phyloP scores from a whole-genome alignment of 169 alveolate genomes.

The Plasmodium gaboni region DNA sequence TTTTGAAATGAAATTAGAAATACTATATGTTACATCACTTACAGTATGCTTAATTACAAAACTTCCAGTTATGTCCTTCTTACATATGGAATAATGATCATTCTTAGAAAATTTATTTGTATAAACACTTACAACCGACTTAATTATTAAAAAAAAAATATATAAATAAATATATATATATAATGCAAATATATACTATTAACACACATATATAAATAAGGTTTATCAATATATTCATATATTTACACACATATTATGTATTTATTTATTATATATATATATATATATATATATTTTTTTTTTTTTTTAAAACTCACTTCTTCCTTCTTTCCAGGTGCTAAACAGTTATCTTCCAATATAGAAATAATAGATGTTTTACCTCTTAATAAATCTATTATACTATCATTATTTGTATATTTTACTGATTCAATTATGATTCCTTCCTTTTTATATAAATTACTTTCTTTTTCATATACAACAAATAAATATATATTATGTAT shows the following conservation, averaged over 20 bases:
- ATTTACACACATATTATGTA: neutral
- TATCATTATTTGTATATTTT: constrained; percentile 69
- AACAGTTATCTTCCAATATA: constrained; percentile 70
- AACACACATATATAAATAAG: too few species aligned
- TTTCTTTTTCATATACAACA: constrained; percentile 69
- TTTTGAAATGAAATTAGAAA: constrained; percentile 60
- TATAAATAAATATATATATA: neutral
- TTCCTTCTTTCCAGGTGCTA: constrained; percentile 66
- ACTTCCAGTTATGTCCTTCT: constrained; percentile 23
- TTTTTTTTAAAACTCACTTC: constrained; percentile 4
- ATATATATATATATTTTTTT: too few species aligned
- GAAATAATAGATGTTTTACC: constrained; percentile 65
- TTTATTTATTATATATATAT: too few species aligned
- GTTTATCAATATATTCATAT: too few species aligned
- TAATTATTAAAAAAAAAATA: neutral
- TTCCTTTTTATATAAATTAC: constrained; percentile 55
- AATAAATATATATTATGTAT: constrained; percentile 63
- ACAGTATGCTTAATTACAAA: constrained; percentile 69
- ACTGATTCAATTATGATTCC: constrained; percentile 57
- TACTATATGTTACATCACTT: constrained; percentile 54
- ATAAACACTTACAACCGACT: constrained; percentile 41
- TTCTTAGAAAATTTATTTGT: constrained; percentile 50
- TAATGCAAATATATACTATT: too few species aligned
- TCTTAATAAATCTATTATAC: constrained; percentile 54
- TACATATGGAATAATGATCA: constrained; percentile 17